A percentile compares a stretch with the other conserved stretches of the same genome.
phyloP scores from a whole-genome alignment of 2,329 filamentous ascomycete species.

The Botrytis galanthina region DNA sequence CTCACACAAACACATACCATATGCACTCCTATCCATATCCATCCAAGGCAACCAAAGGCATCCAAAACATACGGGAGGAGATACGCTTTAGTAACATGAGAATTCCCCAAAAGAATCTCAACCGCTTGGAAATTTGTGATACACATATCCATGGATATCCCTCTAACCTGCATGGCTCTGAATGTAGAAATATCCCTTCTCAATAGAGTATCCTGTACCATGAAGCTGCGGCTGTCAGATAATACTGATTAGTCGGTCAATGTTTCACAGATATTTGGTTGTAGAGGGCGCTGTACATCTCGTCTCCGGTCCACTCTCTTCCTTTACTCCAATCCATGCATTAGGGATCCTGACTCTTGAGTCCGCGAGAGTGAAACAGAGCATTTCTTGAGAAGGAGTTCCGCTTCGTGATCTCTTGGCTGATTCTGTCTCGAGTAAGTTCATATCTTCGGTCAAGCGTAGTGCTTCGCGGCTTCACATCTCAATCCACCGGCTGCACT shows the following conservation, averaged over 20 bases:
- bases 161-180: neutral
- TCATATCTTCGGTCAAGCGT: neutral
- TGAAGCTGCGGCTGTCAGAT: neutral
- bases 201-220: neutral
- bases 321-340: neutral
- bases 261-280: constrained; percentile 2
- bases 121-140: neutral
- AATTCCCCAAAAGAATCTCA: neutral
- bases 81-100: neutral
- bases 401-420: neutral
- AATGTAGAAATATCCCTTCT: neutral
- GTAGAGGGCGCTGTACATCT: neutral
- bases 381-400: neutral
- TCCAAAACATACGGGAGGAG: neutral
- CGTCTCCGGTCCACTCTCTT: neutral
- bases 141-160: too few species aligned
- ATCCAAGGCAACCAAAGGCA: constrained; percentile 12
- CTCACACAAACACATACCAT: neutral
- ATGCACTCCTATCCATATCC: neutral
- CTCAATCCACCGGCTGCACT: neutral
- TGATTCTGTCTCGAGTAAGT: neutral
- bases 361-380: neutral
- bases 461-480: neutral
- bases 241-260: neutral
- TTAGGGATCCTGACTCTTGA: neutral